phyloP scores from a whole-genome alignment of 2,329 filamentous ascomycete genomes.

The Aspergillus sp. region DNA sequence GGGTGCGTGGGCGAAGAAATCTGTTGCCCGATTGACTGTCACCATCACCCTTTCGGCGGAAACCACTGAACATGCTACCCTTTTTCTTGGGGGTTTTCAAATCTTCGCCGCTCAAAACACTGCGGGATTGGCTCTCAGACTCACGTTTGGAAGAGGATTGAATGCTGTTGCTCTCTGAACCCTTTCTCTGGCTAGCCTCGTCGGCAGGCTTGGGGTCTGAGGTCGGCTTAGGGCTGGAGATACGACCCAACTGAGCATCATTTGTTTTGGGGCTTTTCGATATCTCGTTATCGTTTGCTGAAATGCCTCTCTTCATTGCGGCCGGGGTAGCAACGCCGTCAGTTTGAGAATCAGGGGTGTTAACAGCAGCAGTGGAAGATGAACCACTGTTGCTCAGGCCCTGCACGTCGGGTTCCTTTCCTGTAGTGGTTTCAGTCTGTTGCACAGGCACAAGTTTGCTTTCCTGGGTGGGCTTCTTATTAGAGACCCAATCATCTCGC shows the following conservation, averaged over 20 bases:
- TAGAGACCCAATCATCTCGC: background rate
- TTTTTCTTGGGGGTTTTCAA: conserved; percentile 11
- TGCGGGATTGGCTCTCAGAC: conserved; percentile 4
- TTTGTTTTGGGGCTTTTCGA: conserved; percentile 2
- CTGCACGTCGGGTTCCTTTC: background rate
- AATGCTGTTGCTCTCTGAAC: background rate
- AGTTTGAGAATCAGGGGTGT: background rate
- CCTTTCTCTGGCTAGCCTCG: background rate
- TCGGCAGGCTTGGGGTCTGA: background rate
- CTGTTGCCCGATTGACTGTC: conserved; percentile 9
- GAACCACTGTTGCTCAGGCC: background rate
- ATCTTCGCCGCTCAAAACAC: conserved; percentile 1
- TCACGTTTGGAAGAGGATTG: conserved; percentile 1
- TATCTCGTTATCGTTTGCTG: background rate
- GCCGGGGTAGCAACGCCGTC: background rate
- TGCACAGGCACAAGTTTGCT: background rate
- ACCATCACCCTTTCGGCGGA: conserved; percentile 10
- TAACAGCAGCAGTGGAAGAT: conserved; percentile 3
- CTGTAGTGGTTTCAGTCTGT: background rate
- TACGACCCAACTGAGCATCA: background rate
- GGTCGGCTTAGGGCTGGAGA: background rate
- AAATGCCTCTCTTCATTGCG: background rate
- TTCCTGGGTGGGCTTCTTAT: background rate
- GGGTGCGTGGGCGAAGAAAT: conserved; percentile 5
- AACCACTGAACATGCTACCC: conserved; percentile 12